A percentile compares a stretch with the other conserved stretches of the same genome.
phyloP scores from a whole-genome alignment of 805 yeast species.

The Candida taoyuanica region DNA sequence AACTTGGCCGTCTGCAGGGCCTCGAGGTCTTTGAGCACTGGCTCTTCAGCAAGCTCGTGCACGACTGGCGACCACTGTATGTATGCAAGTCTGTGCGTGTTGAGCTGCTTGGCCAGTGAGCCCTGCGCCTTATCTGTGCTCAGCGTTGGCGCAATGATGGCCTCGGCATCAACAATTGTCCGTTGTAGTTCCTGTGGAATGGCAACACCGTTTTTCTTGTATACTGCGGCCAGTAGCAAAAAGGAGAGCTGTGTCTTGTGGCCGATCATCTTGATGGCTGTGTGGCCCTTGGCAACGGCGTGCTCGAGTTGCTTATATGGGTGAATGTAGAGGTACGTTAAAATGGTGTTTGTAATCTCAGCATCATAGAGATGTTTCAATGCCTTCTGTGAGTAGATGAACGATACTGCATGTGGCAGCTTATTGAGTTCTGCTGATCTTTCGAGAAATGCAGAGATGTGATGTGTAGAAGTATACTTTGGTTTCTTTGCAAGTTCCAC shows the following conservation, averaged over 20 bases:
- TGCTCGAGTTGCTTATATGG: slow-evolving; percentile 15
- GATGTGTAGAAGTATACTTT: slow-evolving; percentile 18
- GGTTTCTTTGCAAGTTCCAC: slow-evolving; percentile 19
- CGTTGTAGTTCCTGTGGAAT: slow-evolving; percentile 13
- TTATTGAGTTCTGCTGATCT: slow-evolving; percentile 21
- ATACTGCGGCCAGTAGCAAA: slow-evolving; percentile 18
- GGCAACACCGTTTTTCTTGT: slow-evolving; percentile 9
- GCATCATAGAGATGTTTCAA: slow-evolving; percentile 10
- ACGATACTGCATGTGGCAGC: slow-evolving; percentile 22
- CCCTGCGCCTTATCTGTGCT: slow-evolving; percentile 9
- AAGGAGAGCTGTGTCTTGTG: slow-evolving; percentile 13
- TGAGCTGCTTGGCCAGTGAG: slow-evolving; percentile 5
- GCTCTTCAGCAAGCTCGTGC: slow-evolving; percentile 10
- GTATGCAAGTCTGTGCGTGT: slow-evolving; percentile 21
- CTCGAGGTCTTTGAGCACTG: slow-evolving; percentile 10
- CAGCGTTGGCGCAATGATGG: slow-evolving; percentile 11
- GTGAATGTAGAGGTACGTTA: slow-evolving; percentile 22
- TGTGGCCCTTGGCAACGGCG: slow-evolving; percentile 12
- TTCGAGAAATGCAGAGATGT: slow-evolving; percentile 19
- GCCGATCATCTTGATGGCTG: slow-evolving; percentile 13
- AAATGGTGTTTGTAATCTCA: slow-evolving; percentile 19
- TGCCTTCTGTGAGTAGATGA: slow-evolving; percentile 16
- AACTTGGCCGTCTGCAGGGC: slow-evolving; percentile 4
- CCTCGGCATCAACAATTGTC: slow-evolving; percentile 5
- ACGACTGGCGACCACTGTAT: slow-evolving; percentile 22